Conservation (phyloP, 208 protist species). For the Leishmania tropica region DNA sequence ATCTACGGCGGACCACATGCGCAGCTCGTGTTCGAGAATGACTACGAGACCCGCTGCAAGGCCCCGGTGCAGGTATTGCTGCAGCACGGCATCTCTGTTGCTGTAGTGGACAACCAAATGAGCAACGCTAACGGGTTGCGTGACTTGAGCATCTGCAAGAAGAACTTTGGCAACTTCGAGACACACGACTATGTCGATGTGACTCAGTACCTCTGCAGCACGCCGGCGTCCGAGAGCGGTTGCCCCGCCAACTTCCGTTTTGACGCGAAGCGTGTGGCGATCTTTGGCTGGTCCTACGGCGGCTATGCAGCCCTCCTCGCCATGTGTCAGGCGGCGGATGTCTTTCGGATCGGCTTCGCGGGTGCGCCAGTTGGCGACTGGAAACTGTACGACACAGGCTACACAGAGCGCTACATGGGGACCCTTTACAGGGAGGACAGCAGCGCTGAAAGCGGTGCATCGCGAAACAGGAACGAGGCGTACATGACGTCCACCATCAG, state of each 20-base stretch:
- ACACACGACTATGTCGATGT: constrained; percentile 84
- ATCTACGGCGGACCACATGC: constrained; percentile 90
- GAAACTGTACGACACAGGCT: constrained; percentile 90
- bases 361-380: constrained; percentile 89
- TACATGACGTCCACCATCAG: constrained; percentile 71
- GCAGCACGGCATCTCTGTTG: constrained; percentile 74
- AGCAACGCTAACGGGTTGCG: constrained; percentile 85
- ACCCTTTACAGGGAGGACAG: constrained; percentile 43
- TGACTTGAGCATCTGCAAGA: constrained; percentile 79
- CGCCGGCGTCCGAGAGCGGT: constrained; percentile 9
- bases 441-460: background rate
- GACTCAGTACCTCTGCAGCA: constrained; percentile 45
- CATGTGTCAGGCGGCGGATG: constrained; percentile 78
- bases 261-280: constrained; percentile 70
- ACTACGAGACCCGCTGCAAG: constrained; percentile 53
- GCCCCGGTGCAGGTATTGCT: constrained; percentile 67
- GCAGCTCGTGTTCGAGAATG: constrained; percentile 80
- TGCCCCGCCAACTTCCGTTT: constrained; percentile 49
- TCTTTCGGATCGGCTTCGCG: constrained; percentile 83
- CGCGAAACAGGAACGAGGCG: constrained; percentile 34
- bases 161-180: constrained; percentile 86
- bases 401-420: constrained; percentile 92
- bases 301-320: constrained; percentile 88
- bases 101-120: constrained; percentile 87
- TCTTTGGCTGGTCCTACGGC: constrained; percentile 92